phyloP scores from a whole-genome alignment of 257 asterid species.

The Knoxia roxburghii region DNA sequence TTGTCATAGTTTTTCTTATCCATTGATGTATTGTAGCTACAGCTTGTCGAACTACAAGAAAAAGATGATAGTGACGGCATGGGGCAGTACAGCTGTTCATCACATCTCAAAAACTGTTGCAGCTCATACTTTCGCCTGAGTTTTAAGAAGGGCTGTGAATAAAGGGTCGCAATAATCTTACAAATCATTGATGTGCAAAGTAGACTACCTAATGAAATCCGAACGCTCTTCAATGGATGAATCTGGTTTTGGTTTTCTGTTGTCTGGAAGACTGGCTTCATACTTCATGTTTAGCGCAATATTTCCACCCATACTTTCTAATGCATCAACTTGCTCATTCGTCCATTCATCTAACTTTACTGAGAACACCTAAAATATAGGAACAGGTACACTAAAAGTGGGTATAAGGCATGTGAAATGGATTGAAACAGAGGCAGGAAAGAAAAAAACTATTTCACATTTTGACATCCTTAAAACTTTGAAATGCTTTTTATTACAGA shows the following conservation, averaged over 20 bases:
- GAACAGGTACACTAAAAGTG: not conserved
- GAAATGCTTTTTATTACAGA: too few species aligned
- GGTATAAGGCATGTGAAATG: not conserved
- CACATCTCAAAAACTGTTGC: slow-evolving; percentile 51
- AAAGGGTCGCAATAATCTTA: slow-evolving; percentile 9
- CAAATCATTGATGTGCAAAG: not conserved
- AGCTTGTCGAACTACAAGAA: slow-evolving; percentile 31
- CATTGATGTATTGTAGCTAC: slow-evolving; percentile 21
- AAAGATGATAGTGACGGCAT: slow-evolving; percentile 35
- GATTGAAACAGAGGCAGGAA: not conserved
- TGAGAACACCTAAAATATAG: slow-evolving; percentile 50
- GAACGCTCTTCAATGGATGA: slow-evolving; percentile 66
- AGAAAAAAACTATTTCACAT: not conserved
- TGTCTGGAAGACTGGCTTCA: slow-evolving; percentile 67
- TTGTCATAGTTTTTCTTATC: slow-evolving; percentile 51
- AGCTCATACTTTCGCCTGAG: slow-evolving; percentile 83
- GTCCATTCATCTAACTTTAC: slow-evolving; percentile 94
- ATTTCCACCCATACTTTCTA: slow-evolving; percentile 75
- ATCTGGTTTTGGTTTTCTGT: slow-evolving; percentile 56
- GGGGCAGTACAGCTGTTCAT: slow-evolving; percentile 36
- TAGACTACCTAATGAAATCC: slow-evolving; percentile 75
- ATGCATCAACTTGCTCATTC: slow-evolving; percentile 71
- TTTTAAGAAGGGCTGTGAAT: slow-evolving; percentile 18
- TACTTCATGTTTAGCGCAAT: slow-evolving; percentile 56
- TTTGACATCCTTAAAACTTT: too few species aligned